Conservation (phyloP, 306 rosid species). For the Casuarina cunninghamiana region DNA sequence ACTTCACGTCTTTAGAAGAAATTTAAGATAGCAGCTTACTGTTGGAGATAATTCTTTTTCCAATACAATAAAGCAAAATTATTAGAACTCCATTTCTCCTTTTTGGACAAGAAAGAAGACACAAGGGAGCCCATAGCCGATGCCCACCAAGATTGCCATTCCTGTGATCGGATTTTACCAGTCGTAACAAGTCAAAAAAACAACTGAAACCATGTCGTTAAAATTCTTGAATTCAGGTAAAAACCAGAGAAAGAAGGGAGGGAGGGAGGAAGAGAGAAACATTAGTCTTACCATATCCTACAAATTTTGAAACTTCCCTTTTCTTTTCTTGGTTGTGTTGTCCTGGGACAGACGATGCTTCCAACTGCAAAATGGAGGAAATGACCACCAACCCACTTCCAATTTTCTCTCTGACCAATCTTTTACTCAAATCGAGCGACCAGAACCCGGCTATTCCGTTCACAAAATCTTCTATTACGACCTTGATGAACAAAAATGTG, state of each 20-base stretch:
- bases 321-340: constrained; percentile 4
- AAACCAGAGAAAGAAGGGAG: neutral
- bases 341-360: constrained; percentile 25
- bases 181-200: neutral
- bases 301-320: constrained; percentile 21
- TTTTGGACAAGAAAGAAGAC: constrained; percentile 49
- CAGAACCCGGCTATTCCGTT: constrained; percentile 44
- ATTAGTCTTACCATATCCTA: constrained; percentile 45
- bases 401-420: constrained; percentile 62
- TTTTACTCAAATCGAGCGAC: constrained; percentile 61
- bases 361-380: constrained; percentile 48
- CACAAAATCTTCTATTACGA: constrained; percentile 40
- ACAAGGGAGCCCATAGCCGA: constrained; percentile 56
- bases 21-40: too few relatives aligned
- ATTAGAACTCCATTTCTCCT: constrained; percentile 49
- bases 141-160: constrained; percentile 50
- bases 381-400: constrained; percentile 50
- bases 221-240: neutral
- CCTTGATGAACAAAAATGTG: constrained; percentile 41
- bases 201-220: too few relatives aligned
- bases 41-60: too few relatives aligned
- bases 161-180: constrained; percentile 35
- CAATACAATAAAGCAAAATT: neutral
- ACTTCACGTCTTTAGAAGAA: too few relatives aligned
- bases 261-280: neutral